Evolutionary conservation across 2,329 filamentous ascomycete genomes (phyloP).

Genomic region (Claviceps pusilla): DNA sequence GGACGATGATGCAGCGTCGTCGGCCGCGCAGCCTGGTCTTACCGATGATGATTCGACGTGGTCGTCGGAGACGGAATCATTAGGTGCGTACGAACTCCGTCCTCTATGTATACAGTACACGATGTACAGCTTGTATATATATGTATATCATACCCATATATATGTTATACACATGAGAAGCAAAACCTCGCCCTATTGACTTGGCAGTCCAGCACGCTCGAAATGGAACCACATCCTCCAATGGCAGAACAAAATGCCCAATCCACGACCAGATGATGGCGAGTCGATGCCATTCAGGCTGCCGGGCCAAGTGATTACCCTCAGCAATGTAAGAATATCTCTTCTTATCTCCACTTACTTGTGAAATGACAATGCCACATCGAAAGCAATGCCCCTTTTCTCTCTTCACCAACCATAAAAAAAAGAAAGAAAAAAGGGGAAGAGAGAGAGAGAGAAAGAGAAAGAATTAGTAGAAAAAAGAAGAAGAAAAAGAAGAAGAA

Average conservation of each 20-base stretch:
- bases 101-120: background rate
- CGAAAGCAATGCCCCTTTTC: background rate
- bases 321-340: constrained; percentile 9
- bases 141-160: no score
- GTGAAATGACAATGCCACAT: no score
- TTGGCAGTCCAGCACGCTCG: background rate
- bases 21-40: background rate
- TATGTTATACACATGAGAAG: no score
- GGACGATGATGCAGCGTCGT: background rate
- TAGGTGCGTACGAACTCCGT: no score
- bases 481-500: no score
- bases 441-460: no score
- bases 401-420: background rate
- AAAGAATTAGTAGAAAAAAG: no score
- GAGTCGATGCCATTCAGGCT: background rate
- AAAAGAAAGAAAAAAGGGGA: no score
- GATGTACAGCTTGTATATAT: no score
- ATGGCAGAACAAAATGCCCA: background rate
- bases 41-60: background rate
- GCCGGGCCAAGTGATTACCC: background rate
- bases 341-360: background rate
- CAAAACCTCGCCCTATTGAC: background rate
- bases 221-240: background rate
- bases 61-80: background rate
- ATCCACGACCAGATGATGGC: background rate